Evolutionary conservation across 2,329 filamentous ascomycete species (phyloP).

Genomic region (Metarhizium humberi): DNA sequence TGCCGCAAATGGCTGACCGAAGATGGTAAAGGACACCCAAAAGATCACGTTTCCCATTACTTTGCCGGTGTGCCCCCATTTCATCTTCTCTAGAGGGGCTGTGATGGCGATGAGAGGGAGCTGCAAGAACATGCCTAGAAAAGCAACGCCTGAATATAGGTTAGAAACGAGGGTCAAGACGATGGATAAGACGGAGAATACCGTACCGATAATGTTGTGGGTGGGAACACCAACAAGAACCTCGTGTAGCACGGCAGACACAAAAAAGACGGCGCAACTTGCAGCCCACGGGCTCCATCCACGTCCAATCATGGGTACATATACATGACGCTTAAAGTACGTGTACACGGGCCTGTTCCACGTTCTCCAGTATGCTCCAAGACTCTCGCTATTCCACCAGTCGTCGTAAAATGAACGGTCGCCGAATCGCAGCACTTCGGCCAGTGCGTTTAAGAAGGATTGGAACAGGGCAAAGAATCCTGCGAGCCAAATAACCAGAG

Average conservation of each 20-base stretch:
- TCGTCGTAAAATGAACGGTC: constrained; percentile 94
- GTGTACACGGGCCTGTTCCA: constrained; percentile 98
- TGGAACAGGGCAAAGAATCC: constrained; percentile 98
- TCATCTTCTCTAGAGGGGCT: constrained; percentile 67
- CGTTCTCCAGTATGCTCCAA: constrained; percentile 85
- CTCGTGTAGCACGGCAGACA: constrained; percentile 87
- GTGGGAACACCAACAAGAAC: constrained; percentile 88
- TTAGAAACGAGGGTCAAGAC: background rate
- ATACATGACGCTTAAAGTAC: constrained; percentile 93
- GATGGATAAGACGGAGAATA: constrained; percentile 7
- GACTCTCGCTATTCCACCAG: constrained; percentile 91
- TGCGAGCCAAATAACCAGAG: constrained; percentile 90
- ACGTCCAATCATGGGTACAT: constrained; percentile 75
- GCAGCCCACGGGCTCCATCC: constrained; percentile 66
- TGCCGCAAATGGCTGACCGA: constrained; percentile 88
- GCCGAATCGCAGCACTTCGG: constrained; percentile 81
- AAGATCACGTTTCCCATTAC: constrained; percentile 89
- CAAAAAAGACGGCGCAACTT: constrained; percentile 73
- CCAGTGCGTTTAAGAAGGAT: constrained; percentile 80
- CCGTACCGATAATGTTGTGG: constrained; percentile 77
- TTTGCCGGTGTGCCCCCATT: constrained; percentile 59
- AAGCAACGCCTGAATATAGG: constrained; percentile 62
- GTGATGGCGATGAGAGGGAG: constrained; percentile 81
- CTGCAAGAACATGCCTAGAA: constrained; percentile 88
- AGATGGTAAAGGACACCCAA: constrained; percentile 91